These are phyloP conservation scores for Posidonia australis DNA, from an alignment of 106 monocot species.

Conservation along the genomic window DNA sequence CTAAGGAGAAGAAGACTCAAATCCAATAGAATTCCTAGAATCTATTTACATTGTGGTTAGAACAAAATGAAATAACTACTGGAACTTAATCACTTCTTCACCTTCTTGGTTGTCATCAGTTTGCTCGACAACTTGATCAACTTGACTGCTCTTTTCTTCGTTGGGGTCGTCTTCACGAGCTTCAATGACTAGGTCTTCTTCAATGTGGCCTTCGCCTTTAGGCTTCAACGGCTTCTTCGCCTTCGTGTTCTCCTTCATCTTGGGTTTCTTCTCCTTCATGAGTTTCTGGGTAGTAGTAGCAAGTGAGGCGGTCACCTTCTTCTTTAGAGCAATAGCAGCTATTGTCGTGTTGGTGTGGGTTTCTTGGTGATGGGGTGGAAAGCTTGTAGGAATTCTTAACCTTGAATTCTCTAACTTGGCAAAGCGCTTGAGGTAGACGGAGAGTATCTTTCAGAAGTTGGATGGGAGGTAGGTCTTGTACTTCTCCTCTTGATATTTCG, in stretches of 20 bases:
- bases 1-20: too few relatives aligned
- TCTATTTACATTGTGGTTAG: too few relatives aligned
- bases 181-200: too few relatives aligned
- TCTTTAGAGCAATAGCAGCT: background rate
- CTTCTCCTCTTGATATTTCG: too few relatives aligned
- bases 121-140: too few relatives aligned
- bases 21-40: too few relatives aligned
- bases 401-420: constrained; percentile 47
- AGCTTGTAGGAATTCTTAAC: constrained; percentile 88
- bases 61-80: too few relatives aligned
- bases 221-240: background rate
- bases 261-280: too few relatives aligned
- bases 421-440: constrained; percentile 42
- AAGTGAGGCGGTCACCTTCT: too few relatives aligned
- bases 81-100: background rate
- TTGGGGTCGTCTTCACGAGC: too few relatives aligned
- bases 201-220: background rate
- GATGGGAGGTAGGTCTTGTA: constrained; percentile 54
- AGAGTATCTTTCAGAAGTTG: constrained; percentile 58
- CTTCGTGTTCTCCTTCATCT: too few relatives aligned
- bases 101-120: background rate
- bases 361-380: constrained; percentile 15
- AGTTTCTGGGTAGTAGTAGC: constrained; percentile 4
- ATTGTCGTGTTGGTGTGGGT: too few relatives aligned
- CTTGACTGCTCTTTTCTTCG: background rate